Percentiles rank a stretch among this genome's conserved stretches.
Evolutionary conservation across 73 alveolate species (phyloP).

Genomic region (Uronychia setigera): DNA sequence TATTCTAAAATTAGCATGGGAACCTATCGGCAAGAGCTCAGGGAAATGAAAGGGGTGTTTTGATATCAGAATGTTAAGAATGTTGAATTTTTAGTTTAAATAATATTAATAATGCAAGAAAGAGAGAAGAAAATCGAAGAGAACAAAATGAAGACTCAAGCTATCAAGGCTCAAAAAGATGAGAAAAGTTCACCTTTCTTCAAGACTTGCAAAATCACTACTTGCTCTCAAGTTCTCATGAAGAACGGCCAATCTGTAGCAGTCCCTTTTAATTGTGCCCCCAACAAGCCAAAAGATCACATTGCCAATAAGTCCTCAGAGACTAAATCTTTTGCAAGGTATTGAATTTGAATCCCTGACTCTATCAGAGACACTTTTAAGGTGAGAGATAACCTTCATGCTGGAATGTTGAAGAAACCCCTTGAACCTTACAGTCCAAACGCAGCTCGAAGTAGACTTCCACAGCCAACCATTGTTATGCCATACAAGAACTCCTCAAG

Average conservation of each 20-base stretch:
- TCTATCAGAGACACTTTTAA: slow-evolving; percentile 39
- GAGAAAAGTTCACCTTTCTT: slow-evolving; percentile 52
- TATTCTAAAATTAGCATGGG: background rate
- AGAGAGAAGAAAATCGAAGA: background rate
- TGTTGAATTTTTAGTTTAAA: background rate
- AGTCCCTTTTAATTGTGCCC: slow-evolving; percentile 58
- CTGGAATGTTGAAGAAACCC: slow-evolving; percentile 83
- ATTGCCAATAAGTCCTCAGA: slow-evolving; percentile 30
- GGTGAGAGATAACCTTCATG: slow-evolving; percentile 60
- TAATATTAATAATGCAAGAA: background rate
- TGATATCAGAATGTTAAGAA: no score
- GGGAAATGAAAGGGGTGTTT: no score
- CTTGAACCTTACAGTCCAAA: slow-evolving; percentile 76
- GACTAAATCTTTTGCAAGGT: slow-evolving; percentile 35
- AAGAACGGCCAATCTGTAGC: slow-evolving; percentile 80
- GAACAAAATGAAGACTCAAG: background rate
- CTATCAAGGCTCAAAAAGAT: slow-evolving; percentile 15
- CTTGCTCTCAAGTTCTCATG: slow-evolving; percentile 75
- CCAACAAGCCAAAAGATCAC: slow-evolving; percentile 56
- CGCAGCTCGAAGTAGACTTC: slow-evolving; percentile 76
- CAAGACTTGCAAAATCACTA: slow-evolving; percentile 57
- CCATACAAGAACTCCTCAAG: slow-evolving; percentile 70
- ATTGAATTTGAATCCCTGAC: background rate
- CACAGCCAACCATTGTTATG: slow-evolving; percentile 56
- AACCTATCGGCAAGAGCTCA: background rate